Evolutionary conservation across 2,329 filamentous ascomycete species (phyloP).

Genomic region (Aspergillus sp.): DNA sequence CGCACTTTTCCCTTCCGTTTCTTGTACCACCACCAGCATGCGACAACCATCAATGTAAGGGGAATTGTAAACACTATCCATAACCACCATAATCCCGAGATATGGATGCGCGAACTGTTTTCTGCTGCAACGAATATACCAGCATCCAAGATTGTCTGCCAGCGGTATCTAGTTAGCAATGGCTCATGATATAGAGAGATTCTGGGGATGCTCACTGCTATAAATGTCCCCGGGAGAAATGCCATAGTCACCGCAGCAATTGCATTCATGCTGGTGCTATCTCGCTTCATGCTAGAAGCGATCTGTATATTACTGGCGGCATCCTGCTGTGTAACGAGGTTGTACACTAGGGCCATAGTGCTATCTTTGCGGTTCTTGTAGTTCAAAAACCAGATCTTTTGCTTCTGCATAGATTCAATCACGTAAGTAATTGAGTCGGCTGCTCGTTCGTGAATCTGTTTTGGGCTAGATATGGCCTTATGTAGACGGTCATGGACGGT

Average conservation of each 20-base stretch:
- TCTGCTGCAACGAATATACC: conserved; percentile 6
- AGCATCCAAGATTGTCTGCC: conserved; percentile 12
- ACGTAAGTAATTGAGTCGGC: conserved; percentile 26
- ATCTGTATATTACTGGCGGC: conserved; percentile 30
- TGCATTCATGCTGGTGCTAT: conserved; percentile 31
- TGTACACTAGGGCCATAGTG: conserved; percentile 24
- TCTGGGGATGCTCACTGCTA: conserved; percentile 5
- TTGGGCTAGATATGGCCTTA: not conserved
- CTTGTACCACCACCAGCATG: conserved; percentile 15
- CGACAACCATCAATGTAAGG: conserved; percentile 14
- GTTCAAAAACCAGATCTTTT: conserved; percentile 27
- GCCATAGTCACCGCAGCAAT: conserved; percentile 35
- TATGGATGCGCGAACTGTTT: not conserved
- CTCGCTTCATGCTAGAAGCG: conserved; percentile 26
- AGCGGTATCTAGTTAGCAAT: not conserved
- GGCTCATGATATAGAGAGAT: not conserved
- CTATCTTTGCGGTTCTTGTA: conserved; percentile 27
- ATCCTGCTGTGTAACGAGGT: conserved; percentile 32
- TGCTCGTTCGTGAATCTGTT: conserved; percentile 8
- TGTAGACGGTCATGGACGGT: conserved; percentile 18
- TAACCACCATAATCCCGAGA: conserved; percentile 11
- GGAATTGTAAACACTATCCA: conserved; percentile 17
- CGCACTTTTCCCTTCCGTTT: not conserved
- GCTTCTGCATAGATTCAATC: conserved; percentile 28
- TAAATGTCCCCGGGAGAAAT: conserved; percentile 27